Base-by-base conservation (phyloP, 1,139 yeast species). In the Lodderomyces parapsilosis region DNA sequence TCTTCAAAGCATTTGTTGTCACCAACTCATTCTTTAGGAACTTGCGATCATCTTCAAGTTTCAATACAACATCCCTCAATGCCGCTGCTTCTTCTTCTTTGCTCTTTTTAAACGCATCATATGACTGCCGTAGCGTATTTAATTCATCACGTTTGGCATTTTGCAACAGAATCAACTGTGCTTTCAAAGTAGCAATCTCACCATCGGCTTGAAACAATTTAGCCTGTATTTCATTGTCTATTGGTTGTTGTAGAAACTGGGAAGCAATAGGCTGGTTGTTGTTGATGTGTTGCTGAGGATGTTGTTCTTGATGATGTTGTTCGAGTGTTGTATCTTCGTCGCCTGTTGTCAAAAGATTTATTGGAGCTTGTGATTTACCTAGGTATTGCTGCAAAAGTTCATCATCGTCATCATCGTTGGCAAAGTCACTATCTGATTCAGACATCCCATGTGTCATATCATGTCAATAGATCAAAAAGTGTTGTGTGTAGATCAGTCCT, bases 131-230 rank as follows among this genome's bases (percentile, higher is more conserved):
- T 38, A 83, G 51, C 19, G 69, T 67, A 15, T 58, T 59, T n/a
- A 74, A 60, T 50, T 77, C 81, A 2, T 66, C 63, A 3, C 63
- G 67, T 43, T 75, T 76, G 35, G 63, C 72, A 24, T 60, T 59
- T 41, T 78, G 79, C 9, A 78, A 55, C 40, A 74, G 74, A 15
- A 73, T 65, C 38, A 87, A 62, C 53, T 84, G 87, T 15, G 84
- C 80, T 45, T 91, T 67, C 19, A 89, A 68, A 31, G 88, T 82
- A 9, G 94, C 82, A 24, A 86, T 80, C 55, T 89, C 96, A 2
- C 96, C 96, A 50, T 76, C 83, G 0, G 89, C 83, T 32, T 70
- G 67, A 47, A 69, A 70, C 10, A 81, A 51, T 32, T 55, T 58
- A 8, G 58, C 50, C 43, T 58, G 60, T 11, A 56, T 44, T 32